phyloP scores from a whole-genome alignment of 805 yeast genomes.

The Yarrowia porcina region DNA sequence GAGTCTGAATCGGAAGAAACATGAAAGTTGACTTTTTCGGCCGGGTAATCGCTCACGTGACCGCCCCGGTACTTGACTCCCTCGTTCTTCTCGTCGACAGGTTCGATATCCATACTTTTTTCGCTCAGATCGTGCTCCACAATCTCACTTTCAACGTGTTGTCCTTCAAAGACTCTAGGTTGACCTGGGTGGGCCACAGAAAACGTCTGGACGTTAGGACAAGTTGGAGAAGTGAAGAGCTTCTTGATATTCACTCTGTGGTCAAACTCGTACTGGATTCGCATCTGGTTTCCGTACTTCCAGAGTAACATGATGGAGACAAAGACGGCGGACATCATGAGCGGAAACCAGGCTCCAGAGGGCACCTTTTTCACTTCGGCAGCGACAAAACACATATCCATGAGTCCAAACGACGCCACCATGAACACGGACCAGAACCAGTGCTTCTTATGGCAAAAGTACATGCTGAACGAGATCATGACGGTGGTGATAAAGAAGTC shows the following conservation, averaged over 20 bases:
- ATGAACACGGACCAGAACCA: constrained; percentile 41
- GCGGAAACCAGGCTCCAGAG: constrained; percentile 63
- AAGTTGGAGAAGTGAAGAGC: neutral
- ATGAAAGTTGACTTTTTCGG: neutral
- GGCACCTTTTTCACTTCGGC: constrained; percentile 52
- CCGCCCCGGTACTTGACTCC: neutral
- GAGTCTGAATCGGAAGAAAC: neutral
- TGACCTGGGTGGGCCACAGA: neutral
- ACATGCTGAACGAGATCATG: constrained; percentile 46
- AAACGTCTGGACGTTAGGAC: constrained; percentile 1
- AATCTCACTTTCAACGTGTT: neutral
- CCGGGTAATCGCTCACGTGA: neutral
- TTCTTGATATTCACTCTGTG: constrained; percentile 12
- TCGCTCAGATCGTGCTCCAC: constrained; percentile 15
- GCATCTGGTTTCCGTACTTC: constrained; percentile 14
- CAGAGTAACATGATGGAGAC: constrained; percentile 14
- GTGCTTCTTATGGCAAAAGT: constrained; percentile 45
- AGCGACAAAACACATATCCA: constrained; percentile 48
- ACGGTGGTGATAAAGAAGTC: constrained; percentile 54
- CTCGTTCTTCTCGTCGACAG: neutral
- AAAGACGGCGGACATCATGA: constrained; percentile 32
- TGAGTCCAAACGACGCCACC: constrained; percentile 44
- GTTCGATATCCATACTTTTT: neutral
- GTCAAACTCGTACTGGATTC: constrained; percentile 9
- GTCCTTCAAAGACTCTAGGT: neutral